These are phyloP conservation scores for Saitozyma podzolica DNA, from an alignment of 768 basidiomycete species.

Conservation along the genomic window DNA sequence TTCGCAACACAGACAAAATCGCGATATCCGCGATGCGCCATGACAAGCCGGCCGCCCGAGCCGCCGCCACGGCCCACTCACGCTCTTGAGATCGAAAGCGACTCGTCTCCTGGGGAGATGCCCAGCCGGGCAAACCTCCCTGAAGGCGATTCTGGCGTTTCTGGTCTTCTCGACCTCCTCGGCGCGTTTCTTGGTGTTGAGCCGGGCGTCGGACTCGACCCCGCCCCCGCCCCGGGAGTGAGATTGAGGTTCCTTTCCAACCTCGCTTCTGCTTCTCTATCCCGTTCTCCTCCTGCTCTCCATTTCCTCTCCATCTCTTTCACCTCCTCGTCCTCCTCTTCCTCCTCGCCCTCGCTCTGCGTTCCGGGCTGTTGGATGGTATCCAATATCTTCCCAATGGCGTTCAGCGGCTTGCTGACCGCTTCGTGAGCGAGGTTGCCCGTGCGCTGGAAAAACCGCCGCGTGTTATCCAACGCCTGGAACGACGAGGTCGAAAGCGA, in stretches of 20 bases:
- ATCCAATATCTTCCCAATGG: conserved; percentile 82
- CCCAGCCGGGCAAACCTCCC: conserved; percentile 18
- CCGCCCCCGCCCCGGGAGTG: neutral
- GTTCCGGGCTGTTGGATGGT: conserved; percentile 67
- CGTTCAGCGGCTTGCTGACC: conserved; percentile 85
- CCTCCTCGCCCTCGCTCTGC: conserved; percentile 62
- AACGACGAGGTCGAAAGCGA: conserved; percentile 57
- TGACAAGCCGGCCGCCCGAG: too few relatives aligned
- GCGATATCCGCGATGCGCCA: too few relatives aligned
- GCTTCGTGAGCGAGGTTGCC: conserved; percentile 64
- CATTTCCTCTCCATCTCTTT: conserved; percentile 19
- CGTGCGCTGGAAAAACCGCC: conserved; percentile 75
- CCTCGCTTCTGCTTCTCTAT: conserved; percentile 10
- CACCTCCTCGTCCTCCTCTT: conserved; percentile 54
- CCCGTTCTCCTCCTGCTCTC: conserved; percentile 9
- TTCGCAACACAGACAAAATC: too few relatives aligned
- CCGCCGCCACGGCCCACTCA: conserved; percentile 5
- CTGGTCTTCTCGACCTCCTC: conserved; percentile 1
- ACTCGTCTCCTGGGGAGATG: conserved; percentile 6
- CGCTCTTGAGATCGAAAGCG: conserved; percentile 13
- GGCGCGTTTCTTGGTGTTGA: too few relatives aligned
- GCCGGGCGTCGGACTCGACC: too few relatives aligned
- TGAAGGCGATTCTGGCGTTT: conserved; percentile 31
- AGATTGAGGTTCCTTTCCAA: conserved; percentile 5
- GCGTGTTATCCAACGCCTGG: conserved; percentile 64